Evolutionary conservation across 1,284 basidiomycete species (phyloP).

Genomic region (Butyriboletus appendiculatus): DNA sequence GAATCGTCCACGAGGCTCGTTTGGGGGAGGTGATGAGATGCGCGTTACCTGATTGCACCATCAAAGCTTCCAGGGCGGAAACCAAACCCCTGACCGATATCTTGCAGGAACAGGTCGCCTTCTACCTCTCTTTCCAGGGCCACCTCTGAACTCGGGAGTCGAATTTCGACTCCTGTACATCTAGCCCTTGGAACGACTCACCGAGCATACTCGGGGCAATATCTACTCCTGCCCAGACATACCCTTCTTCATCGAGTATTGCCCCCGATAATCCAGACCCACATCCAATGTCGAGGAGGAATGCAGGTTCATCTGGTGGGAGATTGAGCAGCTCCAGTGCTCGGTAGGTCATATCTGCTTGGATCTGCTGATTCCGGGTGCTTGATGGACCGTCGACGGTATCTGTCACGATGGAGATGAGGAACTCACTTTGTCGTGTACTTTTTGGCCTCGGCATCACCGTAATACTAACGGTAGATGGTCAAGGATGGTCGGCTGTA

Average conservation of each 20-base stretch:
- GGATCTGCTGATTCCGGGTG: constrained; percentile 95
- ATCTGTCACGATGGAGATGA: neutral
- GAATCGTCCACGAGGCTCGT: neutral
- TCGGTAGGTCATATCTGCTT: constrained; percentile 97
- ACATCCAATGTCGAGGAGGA: constrained; percentile 95
- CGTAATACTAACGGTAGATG: constrained; percentile 78
- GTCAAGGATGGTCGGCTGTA: constrained; percentile 12
- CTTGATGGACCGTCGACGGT: constrained; percentile 42
- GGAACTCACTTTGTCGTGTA: constrained; percentile 88
- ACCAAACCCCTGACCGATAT: constrained; percentile 92
- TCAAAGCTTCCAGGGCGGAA: constrained; percentile 98
- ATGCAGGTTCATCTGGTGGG: constrained; percentile 74
- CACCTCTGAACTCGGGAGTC: constrained; percentile 63
- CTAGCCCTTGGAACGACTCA: constrained; percentile 39
- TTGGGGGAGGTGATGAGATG: neutral
- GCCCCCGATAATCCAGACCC: constrained; percentile 98
- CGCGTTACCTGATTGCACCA: constrained; percentile 89
- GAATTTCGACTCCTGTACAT: neutral
- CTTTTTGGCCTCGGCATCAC: constrained; percentile 93
- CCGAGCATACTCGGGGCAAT: constrained; percentile 97
- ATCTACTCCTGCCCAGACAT: constrained; percentile 94
- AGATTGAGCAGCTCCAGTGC: constrained; percentile 91
- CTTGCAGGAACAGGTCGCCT: constrained; percentile 91
- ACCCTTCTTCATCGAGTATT: constrained; percentile 92
- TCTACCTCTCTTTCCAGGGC: constrained; percentile 92